Evolutionary conservation across 495 filamentous ascomycete species (phyloP), one percentile per base, ranked within the genome.

Genomic region (Durotheca rogersii): DNA sequence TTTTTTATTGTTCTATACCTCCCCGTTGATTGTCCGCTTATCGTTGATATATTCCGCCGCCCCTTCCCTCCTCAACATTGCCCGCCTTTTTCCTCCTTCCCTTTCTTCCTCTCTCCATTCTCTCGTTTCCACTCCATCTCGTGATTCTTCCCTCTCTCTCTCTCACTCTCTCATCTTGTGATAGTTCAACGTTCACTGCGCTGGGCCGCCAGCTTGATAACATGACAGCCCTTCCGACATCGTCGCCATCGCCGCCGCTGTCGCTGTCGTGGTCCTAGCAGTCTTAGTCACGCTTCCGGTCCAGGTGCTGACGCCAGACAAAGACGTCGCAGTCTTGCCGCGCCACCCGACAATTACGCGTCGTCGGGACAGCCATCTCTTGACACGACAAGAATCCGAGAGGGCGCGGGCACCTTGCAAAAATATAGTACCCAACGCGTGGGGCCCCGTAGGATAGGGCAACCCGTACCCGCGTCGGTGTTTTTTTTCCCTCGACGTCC

Each of bases 201-300:
- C n/a, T n/a, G n/a, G n/a, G n/a, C n/a, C n/a, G n/a, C n/a, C n/a
- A n/a, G n/a, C n/a, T n/a, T n/a, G n/a, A n/a, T 53, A 58, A 52
- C 48, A 58, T 58, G 49, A 45, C 17, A 32, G 7, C 14, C 46
- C 46, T 23, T 27, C 30, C 32, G 45, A 43, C 27, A 30, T 38
- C 12, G 39, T 51, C 56, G 50, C 29, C 27, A 30, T 38, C 12
- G 39, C 47, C 56, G 50, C 29, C 27, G 19, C 32, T 29, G 34
- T 34, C 14, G 20, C 25, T 23, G 23, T 41, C 30, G 17, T 53
- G 32, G 2, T 45, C 12, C 17, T 36, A 32, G 40, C 36, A 34
- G 38, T 34, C 18, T 17, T 25, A 42, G 18, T 21, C 32, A 9
- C 40, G 16, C 19, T 15, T 33, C 41, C 27, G 37, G 19, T 37